Evolutionary conservation across 2,329 filamentous ascomycete genomes (phyloP), one percentile per base, ranked within the genome.

Genomic region (Cercospora sp.): DNA sequence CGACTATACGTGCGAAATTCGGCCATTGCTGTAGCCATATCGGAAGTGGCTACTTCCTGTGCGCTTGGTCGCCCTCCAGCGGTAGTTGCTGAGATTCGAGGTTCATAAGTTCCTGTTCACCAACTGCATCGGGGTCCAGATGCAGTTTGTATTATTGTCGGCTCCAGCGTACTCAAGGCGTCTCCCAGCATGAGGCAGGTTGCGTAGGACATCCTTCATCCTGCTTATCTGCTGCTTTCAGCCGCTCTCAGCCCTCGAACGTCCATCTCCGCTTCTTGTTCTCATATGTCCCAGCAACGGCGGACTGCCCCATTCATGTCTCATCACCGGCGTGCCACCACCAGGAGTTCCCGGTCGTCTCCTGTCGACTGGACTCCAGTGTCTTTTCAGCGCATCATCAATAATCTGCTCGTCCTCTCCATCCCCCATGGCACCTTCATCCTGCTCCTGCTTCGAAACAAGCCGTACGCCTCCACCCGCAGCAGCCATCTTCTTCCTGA

Each of bases 361-460:
- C 55, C 74, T 70, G 59, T 77, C 76, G 23, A 72, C 66, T 2
- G 76, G 75, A 69, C 74, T 75, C 76, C 76, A 77, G 60, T 75
- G 73, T 64, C 74, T 70, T 67, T 74, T 75, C 66, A 75, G 65
- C 64, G 69, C 73, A 70, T 76, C 73, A 10, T 69, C 70, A 67
- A 75, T 74, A 5, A 72, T 61, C 31, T 73, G 72, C 23, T 75
- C 73, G 31, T 75, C 75, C 20, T 73, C 71, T 6, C 59, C 66
- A n/a, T 65, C 60, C 23, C 53, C 66, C 45, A 63, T 59, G 53
- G 28, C 64, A 10, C 67, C 67, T 33, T 58, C 70, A 18, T 63
- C 70, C 9, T 75, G 71, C 57, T 72, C 69, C 31, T 60, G 63
- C 16, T 59, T 55, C 16, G 36, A 45, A 60, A 77, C 76, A 42